Evolutionary conservation across 768 basidiomycete genomes (phyloP).

Genomic region (Tricholoma sp.): DNA sequence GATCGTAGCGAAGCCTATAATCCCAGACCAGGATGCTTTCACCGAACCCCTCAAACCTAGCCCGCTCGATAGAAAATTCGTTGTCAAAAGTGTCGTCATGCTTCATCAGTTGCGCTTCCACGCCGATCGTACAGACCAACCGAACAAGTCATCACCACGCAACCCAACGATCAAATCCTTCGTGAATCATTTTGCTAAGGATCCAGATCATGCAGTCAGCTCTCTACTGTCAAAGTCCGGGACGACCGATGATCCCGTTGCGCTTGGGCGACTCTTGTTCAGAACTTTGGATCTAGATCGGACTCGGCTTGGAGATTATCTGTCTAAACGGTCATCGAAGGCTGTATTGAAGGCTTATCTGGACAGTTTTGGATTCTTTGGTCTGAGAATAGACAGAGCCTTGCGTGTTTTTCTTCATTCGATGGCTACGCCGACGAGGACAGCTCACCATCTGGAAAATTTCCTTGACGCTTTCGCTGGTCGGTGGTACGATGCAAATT

Average conservation of each 20-base stretch:
- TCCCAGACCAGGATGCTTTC: conserved; percentile 60
- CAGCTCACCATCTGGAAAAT: conserved; percentile 49
- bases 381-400: conserved; percentile 82
- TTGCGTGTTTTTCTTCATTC: conserved; percentile 86
- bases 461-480: conserved; percentile 81
- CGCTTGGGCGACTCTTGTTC: conserved; percentile 78
- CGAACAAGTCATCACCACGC: conserved; percentile 36
- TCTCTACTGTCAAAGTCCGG: conserved; percentile 59
- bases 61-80: conserved; percentile 72
- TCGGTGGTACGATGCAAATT: conserved; percentile 90
- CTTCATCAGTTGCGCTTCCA: conserved; percentile 64
- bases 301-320: conserved; percentile 76
- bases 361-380: conserved; percentile 81
- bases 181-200: conserved; percentile 70
- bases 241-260: conserved; percentile 57
- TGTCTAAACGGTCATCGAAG: conserved; percentile 69
- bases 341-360: conserved; percentile 77
- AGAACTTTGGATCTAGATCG: conserved; percentile 81
- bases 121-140: conserved; percentile 63
- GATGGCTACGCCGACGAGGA: conserved; percentile 47
- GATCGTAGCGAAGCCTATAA: conserved; percentile 86
- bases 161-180: conserved; percentile 70
- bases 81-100: conserved; percentile 87
- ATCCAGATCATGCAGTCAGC: conserved; percentile 77
- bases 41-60: conserved; percentile 47